These are phyloP conservation scores for Trichoderma sp. DNA, from an alignment of 2,329 filamentous ascomycete genomes.

Conservation along the genomic window DNA sequence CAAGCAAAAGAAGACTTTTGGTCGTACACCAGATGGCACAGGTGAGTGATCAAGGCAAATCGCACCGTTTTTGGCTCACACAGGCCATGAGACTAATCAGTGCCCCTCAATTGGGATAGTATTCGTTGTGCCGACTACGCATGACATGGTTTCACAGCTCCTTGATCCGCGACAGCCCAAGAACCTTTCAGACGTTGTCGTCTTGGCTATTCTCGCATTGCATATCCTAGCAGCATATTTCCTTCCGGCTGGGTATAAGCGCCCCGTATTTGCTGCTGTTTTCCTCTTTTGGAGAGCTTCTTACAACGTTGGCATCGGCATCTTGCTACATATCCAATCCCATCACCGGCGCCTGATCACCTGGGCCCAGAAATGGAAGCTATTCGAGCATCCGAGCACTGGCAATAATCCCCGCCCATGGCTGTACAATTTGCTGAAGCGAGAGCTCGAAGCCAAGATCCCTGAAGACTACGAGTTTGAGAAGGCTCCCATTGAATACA, in stretches of 20 bases:
- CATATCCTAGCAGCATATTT: slow-evolving; percentile 73
- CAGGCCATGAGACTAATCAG: slow-evolving; percentile 19
- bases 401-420: slow-evolving; percentile 79
- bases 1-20: slow-evolving; percentile 71
- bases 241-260: slow-evolving; percentile 67
- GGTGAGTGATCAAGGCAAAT: slow-evolving; percentile 55
- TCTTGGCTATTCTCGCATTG: slow-evolving; percentile 72
- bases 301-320: slow-evolving; percentile 93
- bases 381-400: slow-evolving; percentile 82
- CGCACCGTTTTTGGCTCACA: background rate
- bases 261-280: slow-evolving; percentile 74
- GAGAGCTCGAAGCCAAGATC: slow-evolving; percentile 92
- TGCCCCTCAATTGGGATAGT: slow-evolving; percentile 53
- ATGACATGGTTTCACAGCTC: slow-evolving; percentile 98
- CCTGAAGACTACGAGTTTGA: slow-evolving; percentile 91
- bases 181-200: slow-evolving; percentile 81
- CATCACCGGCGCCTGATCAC: slow-evolving; percentile 80
- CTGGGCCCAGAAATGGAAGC: slow-evolving; percentile 81
- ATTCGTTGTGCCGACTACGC: slow-evolving; percentile 91
- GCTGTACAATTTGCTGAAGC: slow-evolving; percentile 80
- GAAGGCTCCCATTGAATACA: slow-evolving; percentile 92
- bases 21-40: slow-evolving; percentile 84
- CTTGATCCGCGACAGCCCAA: slow-evolving; percentile 93
- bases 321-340: slow-evolving; percentile 85
- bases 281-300: slow-evolving; percentile 90